phyloP scores from a whole-genome alignment of 2,329 filamentous ascomycete species.

The Colletotrichum kahawae region DNA sequence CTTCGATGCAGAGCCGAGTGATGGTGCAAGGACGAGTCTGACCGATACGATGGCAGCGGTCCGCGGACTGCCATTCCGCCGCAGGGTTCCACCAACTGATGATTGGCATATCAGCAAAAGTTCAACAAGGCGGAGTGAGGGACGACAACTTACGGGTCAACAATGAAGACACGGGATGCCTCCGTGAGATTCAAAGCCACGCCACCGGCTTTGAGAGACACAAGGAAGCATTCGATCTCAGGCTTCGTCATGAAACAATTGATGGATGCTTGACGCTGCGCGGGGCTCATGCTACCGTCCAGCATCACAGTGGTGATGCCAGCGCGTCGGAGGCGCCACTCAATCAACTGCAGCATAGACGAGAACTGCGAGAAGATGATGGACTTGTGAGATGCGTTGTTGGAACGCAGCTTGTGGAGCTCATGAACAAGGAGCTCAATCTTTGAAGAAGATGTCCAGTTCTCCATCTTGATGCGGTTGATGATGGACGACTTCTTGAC shows the following conservation, averaged over 20 bases:
- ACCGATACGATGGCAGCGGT: slow-evolving; percentile 92
- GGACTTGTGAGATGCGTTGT: slow-evolving; percentile 93
- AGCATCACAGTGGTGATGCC: slow-evolving; percentile 98
- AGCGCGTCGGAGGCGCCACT: slow-evolving; percentile 95
- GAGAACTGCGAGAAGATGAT: slow-evolving; percentile 99
- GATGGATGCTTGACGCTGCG: slow-evolving; percentile 90
- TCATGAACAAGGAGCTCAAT: slow-evolving; percentile 97
- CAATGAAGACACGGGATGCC: slow-evolving; percentile 92
- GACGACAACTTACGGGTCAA: slow-evolving; percentile 79
- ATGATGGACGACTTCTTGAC: slow-evolving; percentile 98
- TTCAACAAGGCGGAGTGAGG: not conserved
- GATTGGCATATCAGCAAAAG: slow-evolving; percentile 25
- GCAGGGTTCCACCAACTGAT: slow-evolving; percentile 98
- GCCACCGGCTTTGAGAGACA: slow-evolving; percentile 94
- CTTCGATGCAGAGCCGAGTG: slow-evolving; percentile 93
- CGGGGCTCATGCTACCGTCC: slow-evolving; percentile 95
- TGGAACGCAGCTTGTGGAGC: slow-evolving; percentile 86
- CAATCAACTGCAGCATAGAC: slow-evolving; percentile 94
- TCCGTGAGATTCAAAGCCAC: slow-evolving; percentile 96
- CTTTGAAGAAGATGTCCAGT: slow-evolving; percentile 98
- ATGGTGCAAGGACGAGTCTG: slow-evolving; percentile 94
- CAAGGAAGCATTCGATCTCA: slow-evolving; percentile 93
- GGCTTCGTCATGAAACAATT: slow-evolving; percentile 96
- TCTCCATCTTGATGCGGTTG: slow-evolving; percentile 98
- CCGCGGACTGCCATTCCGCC: slow-evolving; percentile 98